Conservation (phyloP, 805 yeast genomes). For the Sugiyamaella americana region DNA sequence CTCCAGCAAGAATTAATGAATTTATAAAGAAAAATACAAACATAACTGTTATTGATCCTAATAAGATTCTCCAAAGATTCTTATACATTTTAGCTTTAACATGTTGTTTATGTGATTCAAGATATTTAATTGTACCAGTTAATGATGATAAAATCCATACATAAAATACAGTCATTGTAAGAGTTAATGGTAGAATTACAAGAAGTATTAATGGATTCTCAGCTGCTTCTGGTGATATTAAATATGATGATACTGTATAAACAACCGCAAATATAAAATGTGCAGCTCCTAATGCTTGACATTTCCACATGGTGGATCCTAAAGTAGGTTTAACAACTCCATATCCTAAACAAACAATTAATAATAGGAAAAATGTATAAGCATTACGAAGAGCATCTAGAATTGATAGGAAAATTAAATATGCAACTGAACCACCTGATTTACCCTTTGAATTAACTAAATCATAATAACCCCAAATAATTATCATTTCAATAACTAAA, state of each 20-base stretch:
- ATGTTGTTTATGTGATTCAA: slow-evolving; percentile 81
- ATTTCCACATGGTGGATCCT: slow-evolving; percentile 69
- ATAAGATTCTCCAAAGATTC: slow-evolving; percentile 65
- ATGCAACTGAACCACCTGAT: slow-evolving; percentile 54
- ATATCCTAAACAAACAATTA: slow-evolving; percentile 85
- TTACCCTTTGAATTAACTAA: slow-evolving; percentile 59
- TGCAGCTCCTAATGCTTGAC: slow-evolving; percentile 51
- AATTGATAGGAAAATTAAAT: slow-evolving; percentile 71
- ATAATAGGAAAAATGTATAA: slow-evolving; percentile 77
- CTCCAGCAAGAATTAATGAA: slow-evolving; percentile 63
- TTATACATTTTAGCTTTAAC: slow-evolving; percentile 87
- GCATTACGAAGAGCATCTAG: slow-evolving; percentile 77
- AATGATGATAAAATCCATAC: slow-evolving; percentile 66
- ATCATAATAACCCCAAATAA: slow-evolving; percentile 89
- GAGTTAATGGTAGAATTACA: slow-evolving; percentile 62
- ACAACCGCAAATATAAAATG: slow-evolving; percentile 52
- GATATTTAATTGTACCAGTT: slow-evolving; percentile 62
- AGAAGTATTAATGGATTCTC: slow-evolving; percentile 47
- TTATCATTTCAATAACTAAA: slow-evolving; percentile 74
- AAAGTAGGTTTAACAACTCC: slow-evolving; percentile 89
- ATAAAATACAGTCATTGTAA: slow-evolving; percentile 68
- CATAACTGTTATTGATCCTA: slow-evolving; percentile 62
- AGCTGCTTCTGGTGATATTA: slow-evolving; percentile 39
- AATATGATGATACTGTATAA: slow-evolving; percentile 48
- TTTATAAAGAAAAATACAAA: slow-evolving; percentile 66